Percentiles rank a stretch among this genome's conserved stretches.
Conservation (phyloP, 2,329 filamentous ascomycete genomes). For the Penicillium olsonii region DNA sequence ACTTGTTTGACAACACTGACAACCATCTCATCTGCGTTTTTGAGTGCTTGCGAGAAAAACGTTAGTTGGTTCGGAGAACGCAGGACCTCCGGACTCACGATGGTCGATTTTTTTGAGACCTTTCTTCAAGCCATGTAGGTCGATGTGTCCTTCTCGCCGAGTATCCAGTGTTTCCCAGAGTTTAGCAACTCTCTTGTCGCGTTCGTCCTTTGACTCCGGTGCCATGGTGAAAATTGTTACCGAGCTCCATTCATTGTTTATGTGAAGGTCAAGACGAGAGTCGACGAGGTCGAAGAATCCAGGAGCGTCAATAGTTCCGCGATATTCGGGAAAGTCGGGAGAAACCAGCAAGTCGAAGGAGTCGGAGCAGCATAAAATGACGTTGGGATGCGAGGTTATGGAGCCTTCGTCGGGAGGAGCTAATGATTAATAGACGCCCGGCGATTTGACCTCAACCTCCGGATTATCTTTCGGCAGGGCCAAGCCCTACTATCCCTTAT, state of each 20-base stretch:
- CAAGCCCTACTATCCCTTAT: slow-evolving; percentile 36
- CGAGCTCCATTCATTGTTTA: slow-evolving; percentile 47
- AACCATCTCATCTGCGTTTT: slow-evolving; percentile 87
- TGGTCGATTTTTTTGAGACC: slow-evolving; percentile 89
- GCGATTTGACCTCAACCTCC: slow-evolving; percentile 38
- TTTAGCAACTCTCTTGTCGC: slow-evolving; percentile 77
- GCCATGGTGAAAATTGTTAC: slow-evolving; percentile 63
- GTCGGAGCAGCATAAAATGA: slow-evolving; percentile 27
- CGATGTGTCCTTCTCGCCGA: slow-evolving; percentile 73
- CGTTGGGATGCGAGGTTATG: slow-evolving; percentile 10
- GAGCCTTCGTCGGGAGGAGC: neutral
- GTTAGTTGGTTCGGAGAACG: slow-evolving; percentile 14
- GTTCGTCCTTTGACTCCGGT: slow-evolving; percentile 71
- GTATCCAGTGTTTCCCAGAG: slow-evolving; percentile 84
- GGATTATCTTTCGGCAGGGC: slow-evolving; percentile 27
- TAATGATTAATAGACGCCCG: slow-evolving; percentile 37
- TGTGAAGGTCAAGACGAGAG: neutral
- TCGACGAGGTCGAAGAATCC: slow-evolving; percentile 17
- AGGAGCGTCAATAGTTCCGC: too few relatives aligned
- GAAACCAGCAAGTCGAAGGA: slow-evolving; percentile 2
- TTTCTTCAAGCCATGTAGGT: slow-evolving; percentile 79
- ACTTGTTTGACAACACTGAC: slow-evolving; percentile 77
- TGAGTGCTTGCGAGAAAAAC: slow-evolving; percentile 58
- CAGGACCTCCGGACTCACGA: slow-evolving; percentile 60
- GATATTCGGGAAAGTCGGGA: slow-evolving; percentile 5